Base-by-base conservation (phyloP, 2,329 filamentous ascomycete genomes). In the Polychaeton citri region DNA sequence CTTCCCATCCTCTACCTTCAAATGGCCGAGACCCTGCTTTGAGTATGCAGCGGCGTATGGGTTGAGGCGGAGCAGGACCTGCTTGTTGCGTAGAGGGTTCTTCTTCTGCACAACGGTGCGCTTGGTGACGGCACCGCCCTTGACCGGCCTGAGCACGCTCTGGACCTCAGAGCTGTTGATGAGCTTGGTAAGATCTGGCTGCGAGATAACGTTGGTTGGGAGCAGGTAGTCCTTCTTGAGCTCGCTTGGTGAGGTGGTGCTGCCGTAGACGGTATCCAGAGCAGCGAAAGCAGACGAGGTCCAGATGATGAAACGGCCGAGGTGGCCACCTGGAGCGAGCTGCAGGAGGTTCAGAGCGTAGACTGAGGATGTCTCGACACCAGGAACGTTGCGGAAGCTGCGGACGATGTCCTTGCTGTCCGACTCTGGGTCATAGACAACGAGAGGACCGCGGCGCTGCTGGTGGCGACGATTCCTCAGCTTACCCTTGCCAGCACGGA, bases 141-240 rank as follows among this genome's bases (percentile, higher is more conserved):
- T 90, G 66, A 87, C 85, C 44, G 81, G 85, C 56, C 82, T 79
- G 59, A 98, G 78, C 41, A 94, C 88, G 66, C 80, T 83, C 80
- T 98, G 90, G 66, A 96, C 81, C 73, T 98, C 90, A 59, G 84
- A 86, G 60, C 81, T 88, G 85, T 98, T 98, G 81, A 98, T 98
- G 61, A 98, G 77, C 68, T 92, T 90, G 70, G 77, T 78, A 56
- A 98, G 79, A 61, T 98, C 90, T 62, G 90, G 78, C 76, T 98
- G 88, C 59, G 81, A 75, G 63, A 98, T 83, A 53, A 92, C 66
- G 72, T 88, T 87, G 59, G 81, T 81, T 50, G 90, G 90, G 53
- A 98, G 79, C 59, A 94, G 76, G 82, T 90, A 98, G 76, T 98
- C 88, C 74, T 90, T 92, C 86, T 98, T 98, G 61, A 93, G 79